Evolutionary conservation across 306 rosid species (phyloP).

Genomic region (Astragalus membranaceus): DNA sequence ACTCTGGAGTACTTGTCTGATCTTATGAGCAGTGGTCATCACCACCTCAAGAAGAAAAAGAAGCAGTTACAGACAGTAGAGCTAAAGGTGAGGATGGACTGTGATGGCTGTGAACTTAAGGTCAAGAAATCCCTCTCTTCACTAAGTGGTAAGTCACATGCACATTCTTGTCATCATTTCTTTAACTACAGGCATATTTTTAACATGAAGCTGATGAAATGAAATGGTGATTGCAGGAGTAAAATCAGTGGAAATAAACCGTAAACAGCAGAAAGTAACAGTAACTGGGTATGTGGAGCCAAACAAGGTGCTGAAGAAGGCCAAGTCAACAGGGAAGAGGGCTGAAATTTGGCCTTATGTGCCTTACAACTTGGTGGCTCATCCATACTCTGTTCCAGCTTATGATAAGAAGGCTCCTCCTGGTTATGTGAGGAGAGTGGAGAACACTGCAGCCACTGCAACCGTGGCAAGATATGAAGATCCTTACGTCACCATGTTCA

Average conservation of each 20-base stretch:
- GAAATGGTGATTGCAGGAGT: slow-evolving; percentile 55
- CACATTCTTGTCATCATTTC: background rate
- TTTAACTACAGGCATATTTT: background rate
- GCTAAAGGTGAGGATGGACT: slow-evolving; percentile 91
- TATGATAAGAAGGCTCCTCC: slow-evolving; percentile 99
- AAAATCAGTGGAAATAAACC: slow-evolving; percentile 82
- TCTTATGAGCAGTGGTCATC: slow-evolving; percentile 49
- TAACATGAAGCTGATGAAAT: slow-evolving; percentile 10
- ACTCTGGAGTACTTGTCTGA: slow-evolving; percentile 86
- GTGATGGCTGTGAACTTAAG: slow-evolving; percentile 98
- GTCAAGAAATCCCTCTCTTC: slow-evolving; percentile 86
- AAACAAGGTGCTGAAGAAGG: slow-evolving; percentile 90
- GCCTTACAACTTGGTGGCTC: slow-evolving; percentile 81
- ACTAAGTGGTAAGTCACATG: slow-evolving; percentile 51
- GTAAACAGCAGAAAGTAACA: slow-evolving; percentile 92
- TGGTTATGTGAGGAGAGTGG: slow-evolving; percentile 80
- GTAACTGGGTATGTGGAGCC: slow-evolving; percentile 79
- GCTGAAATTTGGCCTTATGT: slow-evolving; percentile 98
- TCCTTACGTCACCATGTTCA: slow-evolving; percentile 80
- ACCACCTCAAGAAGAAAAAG: slow-evolving; percentile 52
- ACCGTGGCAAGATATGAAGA: slow-evolving; percentile 64
- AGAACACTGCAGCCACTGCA: slow-evolving; percentile 39
- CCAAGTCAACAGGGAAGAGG: slow-evolving; percentile 82
- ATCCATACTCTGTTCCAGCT: slow-evolving; percentile 67
- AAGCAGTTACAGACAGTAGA: slow-evolving; percentile 83